These are phyloP conservation scores for Chaetomium olivaceum DNA, from an alignment of 2,329 filamentous ascomycete species.

Conservation along the genomic window DNA sequence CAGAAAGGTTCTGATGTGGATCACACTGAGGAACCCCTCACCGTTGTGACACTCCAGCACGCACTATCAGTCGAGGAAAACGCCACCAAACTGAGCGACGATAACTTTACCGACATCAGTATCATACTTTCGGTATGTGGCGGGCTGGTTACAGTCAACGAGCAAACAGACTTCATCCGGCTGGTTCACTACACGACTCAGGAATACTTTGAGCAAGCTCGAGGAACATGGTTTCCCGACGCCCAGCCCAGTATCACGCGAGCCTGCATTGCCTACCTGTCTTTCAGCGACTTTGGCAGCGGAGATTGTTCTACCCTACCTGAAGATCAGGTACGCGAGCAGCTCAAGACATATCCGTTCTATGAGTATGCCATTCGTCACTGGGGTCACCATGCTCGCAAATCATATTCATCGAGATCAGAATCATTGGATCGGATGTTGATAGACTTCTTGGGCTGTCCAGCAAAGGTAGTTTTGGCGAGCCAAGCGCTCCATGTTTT, in stretches of 20 bases:
- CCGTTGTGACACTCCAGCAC: constrained; percentile 39
- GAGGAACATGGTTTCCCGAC: constrained; percentile 1
- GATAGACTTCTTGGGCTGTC: no score
- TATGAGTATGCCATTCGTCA: constrained; percentile 38
- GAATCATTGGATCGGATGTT: no score
- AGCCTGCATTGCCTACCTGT: constrained; percentile 32
- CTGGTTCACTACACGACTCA: constrained; percentile 46
- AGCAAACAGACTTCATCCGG: constrained; percentile 39
- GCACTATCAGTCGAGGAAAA: constrained; percentile 40
- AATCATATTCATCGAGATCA: not conserved
- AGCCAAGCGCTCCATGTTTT: no score
- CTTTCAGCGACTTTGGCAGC: constrained; percentile 17
- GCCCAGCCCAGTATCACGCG: constrained; percentile 16
- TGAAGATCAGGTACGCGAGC: constrained; percentile 23
- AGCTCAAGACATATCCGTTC: constrained; percentile 33
- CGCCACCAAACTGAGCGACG: constrained; percentile 34
- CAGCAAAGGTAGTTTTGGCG: no score
- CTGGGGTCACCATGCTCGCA: constrained; percentile 40
- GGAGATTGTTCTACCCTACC: no score
- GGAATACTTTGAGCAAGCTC: constrained; percentile 41
- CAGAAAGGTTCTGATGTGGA: constrained; percentile 40
- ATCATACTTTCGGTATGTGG: constrained; percentile 39
- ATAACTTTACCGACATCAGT: constrained; percentile 35
- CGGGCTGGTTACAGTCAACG: constrained; percentile 42
- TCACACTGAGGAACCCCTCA: constrained; percentile 38